Evolutionary conservation across 2,329 filamentous ascomycete genomes (phyloP).

Genomic region (Chalaropsis ovoidea): DNA sequence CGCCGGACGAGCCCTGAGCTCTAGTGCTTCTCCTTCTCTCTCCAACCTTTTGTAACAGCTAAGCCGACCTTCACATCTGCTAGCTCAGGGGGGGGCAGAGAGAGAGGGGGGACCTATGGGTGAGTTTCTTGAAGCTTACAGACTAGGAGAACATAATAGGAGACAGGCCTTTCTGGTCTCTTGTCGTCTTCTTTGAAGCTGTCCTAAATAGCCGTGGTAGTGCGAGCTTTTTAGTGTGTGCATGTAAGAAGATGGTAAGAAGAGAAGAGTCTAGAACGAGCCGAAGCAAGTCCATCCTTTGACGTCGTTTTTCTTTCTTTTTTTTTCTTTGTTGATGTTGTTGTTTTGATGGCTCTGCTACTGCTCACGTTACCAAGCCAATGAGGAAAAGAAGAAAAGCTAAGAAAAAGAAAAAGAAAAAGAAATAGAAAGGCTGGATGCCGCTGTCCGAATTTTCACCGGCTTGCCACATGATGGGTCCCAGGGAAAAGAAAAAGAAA

Average conservation of each 20-base stretch:
- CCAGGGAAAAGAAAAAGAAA: not conserved
- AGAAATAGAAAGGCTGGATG: slow-evolving; percentile 2
- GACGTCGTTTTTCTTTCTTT: too few relatives aligned
- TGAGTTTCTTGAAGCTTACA: too few relatives aligned
- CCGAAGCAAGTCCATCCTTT: not conserved
- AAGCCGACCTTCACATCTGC: not conserved
- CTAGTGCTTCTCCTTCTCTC: not conserved
- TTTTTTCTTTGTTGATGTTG: not conserved
- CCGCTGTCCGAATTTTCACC: not conserved
- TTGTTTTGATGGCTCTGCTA: not conserved
- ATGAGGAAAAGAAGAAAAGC: not conserved
- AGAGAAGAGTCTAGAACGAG: not conserved
- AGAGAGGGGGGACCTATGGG: too few relatives aligned
- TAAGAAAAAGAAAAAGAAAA: not conserved
- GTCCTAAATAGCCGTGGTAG: too few relatives aligned
- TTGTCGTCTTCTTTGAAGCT: not conserved
- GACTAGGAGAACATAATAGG: too few relatives aligned
- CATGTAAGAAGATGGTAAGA: not conserved
- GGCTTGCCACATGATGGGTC: not conserved
- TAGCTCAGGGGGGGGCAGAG: not conserved
- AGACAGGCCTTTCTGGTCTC: too few relatives aligned
- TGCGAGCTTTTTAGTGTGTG: not conserved
- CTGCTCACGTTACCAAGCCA: slow-evolving; percentile 1
- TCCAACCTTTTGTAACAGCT: not conserved
- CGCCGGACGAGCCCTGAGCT: not conserved